Conservation (phyloP, 116 monocot species). For the Zostera marina region DNA sequence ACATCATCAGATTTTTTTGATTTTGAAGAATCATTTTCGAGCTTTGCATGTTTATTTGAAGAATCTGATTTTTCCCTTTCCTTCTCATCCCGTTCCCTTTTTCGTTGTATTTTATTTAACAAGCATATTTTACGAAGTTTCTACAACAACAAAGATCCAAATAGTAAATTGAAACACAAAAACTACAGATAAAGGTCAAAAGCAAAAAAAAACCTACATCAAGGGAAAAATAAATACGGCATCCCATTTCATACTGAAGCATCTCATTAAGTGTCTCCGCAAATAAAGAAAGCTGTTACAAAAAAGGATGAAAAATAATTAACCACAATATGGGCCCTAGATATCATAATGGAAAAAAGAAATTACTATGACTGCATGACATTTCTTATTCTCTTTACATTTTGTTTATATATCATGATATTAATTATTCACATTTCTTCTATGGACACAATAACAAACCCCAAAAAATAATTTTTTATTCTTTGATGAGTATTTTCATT, state of each 20-base stretch:
- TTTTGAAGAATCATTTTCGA: slow-evolving; percentile 9
- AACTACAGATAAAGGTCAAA: neutral
- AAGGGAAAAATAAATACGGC: slow-evolving; percentile 63
- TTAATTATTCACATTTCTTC: neutral
- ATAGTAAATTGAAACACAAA: neutral
- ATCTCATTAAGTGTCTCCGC: slow-evolving; percentile 92
- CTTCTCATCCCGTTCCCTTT: slow-evolving; percentile 64
- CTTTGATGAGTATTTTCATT: neutral
- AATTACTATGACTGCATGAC: too few relatives aligned
- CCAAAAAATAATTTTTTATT: neutral
- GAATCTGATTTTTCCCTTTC: slow-evolving; percentile 24
- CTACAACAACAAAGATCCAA: slow-evolving; percentile 13
- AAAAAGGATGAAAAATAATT: neutral
- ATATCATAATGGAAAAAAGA: too few relatives aligned
- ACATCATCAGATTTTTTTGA: slow-evolving; percentile 18
- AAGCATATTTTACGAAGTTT: slow-evolving; percentile 51
- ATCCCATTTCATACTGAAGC: slow-evolving; percentile 96
- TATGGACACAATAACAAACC: too few relatives aligned
- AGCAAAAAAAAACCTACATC: slow-evolving; percentile 33
- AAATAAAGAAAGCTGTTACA: slow-evolving; percentile 83
- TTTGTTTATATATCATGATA: too few relatives aligned
- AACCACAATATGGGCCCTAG: too few relatives aligned
- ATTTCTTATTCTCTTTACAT: too few relatives aligned
- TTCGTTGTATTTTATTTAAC: slow-evolving; percentile 39
- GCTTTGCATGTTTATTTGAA: slow-evolving; percentile 35